Base-by-base conservation (phyloP, 495 filamentous ascomycete genomes). In the Letharia lupina region DNA sequence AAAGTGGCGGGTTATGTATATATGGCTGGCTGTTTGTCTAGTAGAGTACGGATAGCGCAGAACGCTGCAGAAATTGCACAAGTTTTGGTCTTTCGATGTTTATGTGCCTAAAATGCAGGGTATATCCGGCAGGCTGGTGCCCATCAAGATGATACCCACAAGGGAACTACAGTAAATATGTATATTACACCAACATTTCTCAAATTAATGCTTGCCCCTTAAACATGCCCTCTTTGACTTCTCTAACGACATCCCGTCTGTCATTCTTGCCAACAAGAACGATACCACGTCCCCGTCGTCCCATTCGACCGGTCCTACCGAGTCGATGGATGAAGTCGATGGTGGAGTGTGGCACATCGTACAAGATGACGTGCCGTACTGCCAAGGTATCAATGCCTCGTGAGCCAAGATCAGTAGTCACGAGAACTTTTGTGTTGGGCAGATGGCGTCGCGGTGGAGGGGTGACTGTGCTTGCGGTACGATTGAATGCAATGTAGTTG, bases 251-350 rank as follows among this genome's bases (percentile, higher is more conserved):
- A 77, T 97, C 93, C 74, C 88, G 88, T 65, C 95, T 80, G 74
- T 97, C 95, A 68, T 89, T 82, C 77, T 87, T 93, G 66, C 93
- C 94, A 15, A 96, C 90, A 57, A 98, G 77, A 50, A 98, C 91
- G 67, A 96, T 84, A 35, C 91, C 94, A 68, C 91, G 82, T 50
- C 94, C 95, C 73, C 94, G 83, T 71, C 91, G 84, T 4, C 91
- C 91, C 94, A 98, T 97, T 41, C 94, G 82, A 23, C 94, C 94
- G 0, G 92, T 90, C 69, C 94, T 81, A 60, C 94, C 94, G 31
- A 98, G 81, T 28, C 95, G 88, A 74, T 98, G 94, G 72, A 98
- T 96, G 71, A 98, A 97, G 77, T 98, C 94, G 65, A 98, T 91
- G 0, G 91, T 94, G 3, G 88, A 93, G 72, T 97, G 93, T 12